These are phyloP conservation scores for Breynia disticha DNA, from an alignment of 441 rosid species.

Conservation along the genomic window DNA sequence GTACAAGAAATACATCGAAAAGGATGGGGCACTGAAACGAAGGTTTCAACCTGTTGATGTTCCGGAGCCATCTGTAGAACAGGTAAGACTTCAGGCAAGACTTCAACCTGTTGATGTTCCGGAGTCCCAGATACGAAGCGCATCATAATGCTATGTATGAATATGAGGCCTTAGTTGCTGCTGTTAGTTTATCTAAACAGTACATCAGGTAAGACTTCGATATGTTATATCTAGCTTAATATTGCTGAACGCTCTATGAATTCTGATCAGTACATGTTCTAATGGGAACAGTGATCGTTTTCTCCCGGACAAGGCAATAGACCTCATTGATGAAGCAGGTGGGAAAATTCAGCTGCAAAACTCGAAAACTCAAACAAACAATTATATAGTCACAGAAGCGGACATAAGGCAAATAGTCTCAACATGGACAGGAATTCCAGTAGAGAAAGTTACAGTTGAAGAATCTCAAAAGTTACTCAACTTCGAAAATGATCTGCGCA, in stretches of 20 bases:
- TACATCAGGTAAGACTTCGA: constrained; percentile 46
- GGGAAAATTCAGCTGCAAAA: constrained; percentile 24
- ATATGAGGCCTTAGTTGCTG: constrained; percentile 58
- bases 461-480: constrained; percentile 26
- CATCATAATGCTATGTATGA: constrained; percentile 73
- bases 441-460: constrained; percentile 20
- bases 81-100: constrained; percentile 58
- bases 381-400: constrained; percentile 17
- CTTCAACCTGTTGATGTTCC: no score
- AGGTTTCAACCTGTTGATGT: constrained; percentile 81
- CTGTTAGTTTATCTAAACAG: constrained; percentile 65
- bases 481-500: constrained; percentile 23
- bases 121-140: constrained; percentile 45
- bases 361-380: constrained; percentile 6
- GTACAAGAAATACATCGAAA: constrained; percentile 78
- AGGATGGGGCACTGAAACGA: constrained; percentile 71
- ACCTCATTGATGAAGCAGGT: constrained; percentile 39
- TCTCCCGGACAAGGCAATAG: constrained; percentile 36
- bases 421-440: constrained; percentile 36
- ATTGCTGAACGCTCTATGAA: no score
- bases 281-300: constrained; percentile 23
- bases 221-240: no score
- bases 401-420: constrained; percentile 23
- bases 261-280: no score
- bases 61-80: constrained; percentile 71